phyloP scores from a whole-genome alignment of 805 yeast genomes.

The Ogataea pini region DNA sequence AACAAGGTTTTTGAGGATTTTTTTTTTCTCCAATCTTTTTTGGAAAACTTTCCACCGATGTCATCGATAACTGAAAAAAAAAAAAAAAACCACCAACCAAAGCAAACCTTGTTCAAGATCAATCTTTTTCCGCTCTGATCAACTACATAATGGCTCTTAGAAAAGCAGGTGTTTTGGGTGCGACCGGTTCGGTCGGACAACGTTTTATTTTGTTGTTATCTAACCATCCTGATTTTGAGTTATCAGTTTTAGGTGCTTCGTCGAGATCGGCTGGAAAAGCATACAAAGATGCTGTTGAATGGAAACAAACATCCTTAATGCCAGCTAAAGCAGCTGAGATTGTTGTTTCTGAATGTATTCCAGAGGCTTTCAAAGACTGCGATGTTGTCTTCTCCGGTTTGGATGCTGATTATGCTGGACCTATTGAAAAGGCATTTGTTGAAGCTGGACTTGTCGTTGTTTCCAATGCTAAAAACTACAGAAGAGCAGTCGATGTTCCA shows the following conservation, averaged over 20 bases:
- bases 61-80: too few species aligned
- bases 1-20: too few species aligned
- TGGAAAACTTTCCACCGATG: neutral
- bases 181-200: slow-evolving; percentile 98
- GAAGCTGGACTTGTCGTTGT: slow-evolving; percentile 81
- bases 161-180: slow-evolving; percentile 91
- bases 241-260: slow-evolving; percentile 88
- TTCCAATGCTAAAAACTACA: slow-evolving; percentile 95
- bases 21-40: too few species aligned
- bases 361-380: slow-evolving; percentile 79
- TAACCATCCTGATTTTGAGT: slow-evolving; percentile 86
- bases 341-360: slow-evolving; percentile 74
- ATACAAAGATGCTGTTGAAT: slow-evolving; percentile 81
- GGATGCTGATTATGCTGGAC: slow-evolving; percentile 92
- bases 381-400: slow-evolving; percentile 94
- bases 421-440: slow-evolving; percentile 81
- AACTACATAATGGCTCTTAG: slow-evolving; percentile 27
- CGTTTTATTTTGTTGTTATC: slow-evolving; percentile 84
- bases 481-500: slow-evolving; percentile 86
- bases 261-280: slow-evolving; percentile 89
- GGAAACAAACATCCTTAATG: slow-evolving; percentile 89
- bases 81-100: neutral
- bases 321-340: slow-evolving; percentile 68
- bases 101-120: neutral
- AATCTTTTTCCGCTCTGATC: too few species aligned